Base-by-base conservation (phyloP, 352 stramenopile genomes). In the Phytopythium vexans region DNA sequence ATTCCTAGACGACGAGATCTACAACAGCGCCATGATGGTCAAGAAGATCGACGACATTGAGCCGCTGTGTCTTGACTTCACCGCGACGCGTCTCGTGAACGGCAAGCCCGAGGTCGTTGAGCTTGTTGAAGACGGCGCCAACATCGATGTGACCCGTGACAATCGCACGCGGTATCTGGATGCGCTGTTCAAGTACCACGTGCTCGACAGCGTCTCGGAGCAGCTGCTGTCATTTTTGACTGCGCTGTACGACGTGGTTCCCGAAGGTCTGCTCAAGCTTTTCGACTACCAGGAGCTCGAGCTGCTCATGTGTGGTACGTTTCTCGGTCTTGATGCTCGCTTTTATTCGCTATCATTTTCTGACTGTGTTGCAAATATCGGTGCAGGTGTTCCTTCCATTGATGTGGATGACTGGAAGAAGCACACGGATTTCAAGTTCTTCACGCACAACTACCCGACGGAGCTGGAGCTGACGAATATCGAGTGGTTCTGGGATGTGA, bases 241-340 rank as follows among this genome's bases (percentile, higher is more conserved):
- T 4, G 78, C 96, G 10, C 96, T 99, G 36, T 99, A 98, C 63
- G 96, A 99, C 55, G 94, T 99, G 7, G 92, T 99, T 31, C 96
- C 97, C 0, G 94, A 98, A 59, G 86, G 92, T 12, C 68, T 99
- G 38, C 73, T 99, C 31, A 97, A 97, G 42, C 72, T 99, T 8
- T 99, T 99, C 73, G 96, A 99, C 66, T 99, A 98, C 69, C 96
- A 99, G 70, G 96, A 99, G 66, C 77, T 99, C 0, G 97, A 99
- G 66, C 62, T 99, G 41, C 74, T 99, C 3, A 97, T 99, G 82
- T 99, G 96, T 71, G 97, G 95, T 64, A 66, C 37, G 58, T 56
- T 31, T n/a, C 33, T 2, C 21, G 11, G 3, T 11, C 21, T 9
- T 54, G 16, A 14, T 36, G 16, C 11, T 53, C n/a, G n/a, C n/a